Conservation (phyloP, 768 basidiomycete species). For the Suillus sp. region DNA sequence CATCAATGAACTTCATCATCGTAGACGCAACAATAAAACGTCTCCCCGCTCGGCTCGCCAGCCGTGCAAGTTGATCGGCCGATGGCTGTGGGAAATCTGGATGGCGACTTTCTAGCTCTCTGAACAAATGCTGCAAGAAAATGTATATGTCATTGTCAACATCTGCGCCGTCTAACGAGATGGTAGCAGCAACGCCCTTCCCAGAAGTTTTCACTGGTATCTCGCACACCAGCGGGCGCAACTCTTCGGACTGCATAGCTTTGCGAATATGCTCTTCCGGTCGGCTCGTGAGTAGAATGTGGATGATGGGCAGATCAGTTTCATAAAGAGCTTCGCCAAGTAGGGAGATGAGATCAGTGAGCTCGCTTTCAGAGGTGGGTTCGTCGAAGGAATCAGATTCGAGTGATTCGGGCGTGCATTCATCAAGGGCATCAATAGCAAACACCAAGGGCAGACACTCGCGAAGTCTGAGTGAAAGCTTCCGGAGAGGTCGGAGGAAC, state of each 20-base stretch:
- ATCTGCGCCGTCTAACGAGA: background rate
- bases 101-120: background rate
- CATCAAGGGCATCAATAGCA: background rate
- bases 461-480: background rate
- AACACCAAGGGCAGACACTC: background rate
- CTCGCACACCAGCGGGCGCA: background rate
- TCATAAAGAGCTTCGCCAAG: background rate
- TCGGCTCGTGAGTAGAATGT: background rate
- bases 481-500: background rate
- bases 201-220: background rate
- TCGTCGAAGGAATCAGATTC: background rate
- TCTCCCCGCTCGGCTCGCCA: background rate
- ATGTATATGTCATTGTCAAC: background rate
- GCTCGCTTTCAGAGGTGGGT: background rate
- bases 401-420: background rate
- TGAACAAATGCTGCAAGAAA: background rate
- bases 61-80: background rate
- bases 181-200: background rate
- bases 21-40: background rate
- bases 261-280: background rate
- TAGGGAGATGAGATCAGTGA: background rate
- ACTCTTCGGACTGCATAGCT: background rate
- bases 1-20: constrained; percentile 1
- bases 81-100: background rate
- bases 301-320: background rate